These are phyloP conservation scores for Dendrobium nobile DNA, from an alignment of 106 monocot genomes.

Conservation along the genomic window DNA sequence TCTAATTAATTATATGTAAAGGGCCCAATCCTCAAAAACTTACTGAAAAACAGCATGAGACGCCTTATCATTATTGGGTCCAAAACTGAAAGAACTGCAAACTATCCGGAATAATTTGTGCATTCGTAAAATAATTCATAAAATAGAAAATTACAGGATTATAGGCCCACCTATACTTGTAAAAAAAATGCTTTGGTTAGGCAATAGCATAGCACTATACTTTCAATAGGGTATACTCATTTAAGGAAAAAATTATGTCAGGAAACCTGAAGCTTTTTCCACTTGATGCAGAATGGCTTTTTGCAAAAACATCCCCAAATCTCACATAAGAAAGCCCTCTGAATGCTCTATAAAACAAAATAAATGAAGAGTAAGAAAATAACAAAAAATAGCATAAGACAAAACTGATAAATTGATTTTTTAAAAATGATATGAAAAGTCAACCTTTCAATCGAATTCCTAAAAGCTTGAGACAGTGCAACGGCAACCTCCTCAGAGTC, in stretches of 20 bases:
- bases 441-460: conserved; percentile 90
- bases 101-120: not conserved
- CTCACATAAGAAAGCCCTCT: conserved; percentile 70
- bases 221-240: not conserved
- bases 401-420: not conserved
- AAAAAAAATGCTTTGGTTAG: not conserved
- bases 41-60: not conserved
- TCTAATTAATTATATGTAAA: not conserved
- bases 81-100: not conserved
- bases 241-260: not conserved
- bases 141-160: not conserved
- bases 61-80: not conserved
- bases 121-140: not conserved
- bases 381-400: not conserved
- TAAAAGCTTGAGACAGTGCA: conserved; percentile 82
- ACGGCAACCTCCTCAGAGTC: conserved; percentile 89
- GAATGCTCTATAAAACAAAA: conserved; percentile 47
- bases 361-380: conserved; percentile 4
- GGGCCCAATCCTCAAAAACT: not conserved
- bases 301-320: conserved; percentile 95
- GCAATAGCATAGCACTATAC: not conserved
- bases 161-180: not conserved
- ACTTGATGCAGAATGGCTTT: conserved; percentile 34
- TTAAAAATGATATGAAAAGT: not conserved
- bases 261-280: conserved; percentile 69